Evolutionary conservation across 257 asterid genomes (phyloP).

Genomic region (Fraxinus quadrangulata): DNA sequence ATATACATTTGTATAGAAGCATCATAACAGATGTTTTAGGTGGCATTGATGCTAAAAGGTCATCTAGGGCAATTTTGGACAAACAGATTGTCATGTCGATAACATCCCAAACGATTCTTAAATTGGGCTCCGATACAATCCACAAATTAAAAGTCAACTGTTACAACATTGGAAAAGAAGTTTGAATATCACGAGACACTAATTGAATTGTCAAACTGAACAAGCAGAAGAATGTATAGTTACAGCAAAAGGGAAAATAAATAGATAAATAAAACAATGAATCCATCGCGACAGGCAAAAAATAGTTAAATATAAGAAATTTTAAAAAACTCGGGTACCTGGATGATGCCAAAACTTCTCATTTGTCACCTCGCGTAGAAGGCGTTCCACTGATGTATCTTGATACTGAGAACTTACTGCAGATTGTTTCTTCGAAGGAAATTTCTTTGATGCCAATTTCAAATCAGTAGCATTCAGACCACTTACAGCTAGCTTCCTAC

Average conservation of each 20-base stretch:
- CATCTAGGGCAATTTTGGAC: background rate
- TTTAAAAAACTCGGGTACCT: slow-evolving; percentile 50
- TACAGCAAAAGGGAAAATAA: background rate
- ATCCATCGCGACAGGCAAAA: slow-evolving; percentile 11
- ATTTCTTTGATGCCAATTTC: slow-evolving; percentile 60
- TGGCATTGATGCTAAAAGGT: background rate
- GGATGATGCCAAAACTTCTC: slow-evolving; percentile 95
- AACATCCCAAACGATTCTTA: background rate
- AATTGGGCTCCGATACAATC: background rate
- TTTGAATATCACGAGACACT: background rate
- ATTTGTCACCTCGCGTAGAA: slow-evolving; percentile 93
- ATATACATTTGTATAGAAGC: background rate
- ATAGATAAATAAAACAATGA: background rate
- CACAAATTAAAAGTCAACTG: background rate
- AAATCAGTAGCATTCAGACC: slow-evolving; percentile 52
- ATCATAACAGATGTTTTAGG: background rate
- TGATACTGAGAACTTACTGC: slow-evolving; percentile 55
- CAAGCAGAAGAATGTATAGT: background rate
- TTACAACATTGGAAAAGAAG: background rate
- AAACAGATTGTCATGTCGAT: background rate
- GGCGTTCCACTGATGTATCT: slow-evolving; percentile 95
- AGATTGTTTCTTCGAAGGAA: slow-evolving; percentile 72
- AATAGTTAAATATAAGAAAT: background rate
- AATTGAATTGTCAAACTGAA: background rate
- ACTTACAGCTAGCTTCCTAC: slow-evolving; percentile 60